phyloP scores from a whole-genome alignment of 2,329 filamentous ascomycete species.

The Apiospora phragmitis region DNA sequence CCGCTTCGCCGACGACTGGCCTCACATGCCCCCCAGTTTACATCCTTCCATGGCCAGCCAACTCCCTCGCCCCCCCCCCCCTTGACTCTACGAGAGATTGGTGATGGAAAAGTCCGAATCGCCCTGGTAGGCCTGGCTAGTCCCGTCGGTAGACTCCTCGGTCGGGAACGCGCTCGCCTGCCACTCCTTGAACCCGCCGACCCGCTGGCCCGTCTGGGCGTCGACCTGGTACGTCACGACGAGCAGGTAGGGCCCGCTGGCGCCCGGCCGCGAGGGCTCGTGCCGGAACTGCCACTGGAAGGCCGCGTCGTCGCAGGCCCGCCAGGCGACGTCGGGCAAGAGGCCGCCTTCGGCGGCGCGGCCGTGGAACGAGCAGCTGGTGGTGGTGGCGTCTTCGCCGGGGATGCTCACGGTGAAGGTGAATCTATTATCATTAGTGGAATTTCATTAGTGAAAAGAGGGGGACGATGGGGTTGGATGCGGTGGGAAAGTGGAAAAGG shows the following conservation, averaged over 20 bases:
- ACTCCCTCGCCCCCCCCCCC: neutral
- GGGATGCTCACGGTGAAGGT: constrained; percentile 22
- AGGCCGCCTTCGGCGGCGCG: constrained; percentile 17
- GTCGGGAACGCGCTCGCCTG: constrained; percentile 21
- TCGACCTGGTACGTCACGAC: constrained; percentile 21
- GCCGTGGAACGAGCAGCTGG: constrained; percentile 24
- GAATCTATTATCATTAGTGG: constrained; percentile 16
- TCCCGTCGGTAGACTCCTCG: neutral
- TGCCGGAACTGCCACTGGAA: constrained; percentile 28
- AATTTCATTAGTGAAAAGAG: neutral
- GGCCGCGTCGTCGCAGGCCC: constrained; percentile 21
- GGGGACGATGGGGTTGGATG: neutral
- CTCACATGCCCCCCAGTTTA: neutral
- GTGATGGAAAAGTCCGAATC: neutral
- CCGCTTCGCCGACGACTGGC: neutral
- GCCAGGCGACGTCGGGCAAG: constrained; percentile 21
- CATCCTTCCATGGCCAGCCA: neutral
- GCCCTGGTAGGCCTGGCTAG: neutral
- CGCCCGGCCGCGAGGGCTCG: constrained; percentile 25
- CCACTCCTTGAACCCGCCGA: constrained; percentile 28
- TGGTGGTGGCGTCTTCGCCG: constrained; percentile 12
- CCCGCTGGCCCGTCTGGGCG: constrained; percentile 14
- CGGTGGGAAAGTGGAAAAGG: neutral
- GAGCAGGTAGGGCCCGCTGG: constrained; percentile 24
- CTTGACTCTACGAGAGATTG: neutral